Conservation (phyloP, 768 basidiomycete genomes). For the Pisolithus sp. region DNA sequence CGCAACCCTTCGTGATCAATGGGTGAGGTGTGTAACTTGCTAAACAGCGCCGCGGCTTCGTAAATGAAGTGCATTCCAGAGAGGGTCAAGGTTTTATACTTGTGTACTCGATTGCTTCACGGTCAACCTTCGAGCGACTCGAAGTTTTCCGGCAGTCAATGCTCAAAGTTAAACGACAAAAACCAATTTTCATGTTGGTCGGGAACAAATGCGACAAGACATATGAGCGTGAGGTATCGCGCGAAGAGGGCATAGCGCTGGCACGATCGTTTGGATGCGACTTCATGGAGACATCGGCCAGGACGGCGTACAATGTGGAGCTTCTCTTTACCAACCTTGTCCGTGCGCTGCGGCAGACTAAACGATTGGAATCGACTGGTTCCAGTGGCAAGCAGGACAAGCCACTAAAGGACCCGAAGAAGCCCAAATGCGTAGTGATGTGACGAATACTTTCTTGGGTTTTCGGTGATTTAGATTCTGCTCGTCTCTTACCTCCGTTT, state of each 20-base stretch:
- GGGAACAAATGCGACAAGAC: constrained; percentile 95
- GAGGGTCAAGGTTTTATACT: constrained; percentile 98
- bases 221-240: constrained; percentile 86
- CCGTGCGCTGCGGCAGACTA: constrained; percentile 69
- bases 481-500: constrained; percentile 60
- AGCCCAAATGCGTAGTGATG: constrained; percentile 71
- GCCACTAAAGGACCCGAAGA: constrained; percentile 40
- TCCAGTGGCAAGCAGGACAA: constrained; percentile 33
- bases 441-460: constrained; percentile 61
- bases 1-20: constrained; percentile 92
- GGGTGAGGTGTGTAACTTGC: constrained; percentile 74
- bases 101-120: constrained; percentile 94
- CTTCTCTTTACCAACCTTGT: constrained; percentile 84
- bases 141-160: constrained; percentile 89
- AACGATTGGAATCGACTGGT: constrained; percentile 45
- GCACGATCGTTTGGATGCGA: constrained; percentile 85
- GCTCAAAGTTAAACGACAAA: constrained; percentile 78
- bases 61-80: constrained; percentile 34
- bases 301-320: constrained; percentile 90
- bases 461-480: constrained; percentile 61
- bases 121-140: constrained; percentile 84
- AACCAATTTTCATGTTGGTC: constrained; percentile 88
- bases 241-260: constrained; percentile 78
- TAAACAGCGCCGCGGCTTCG: constrained; percentile 3
- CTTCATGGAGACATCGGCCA: constrained; percentile 95